phyloP scores from a whole-genome alignment of 257 asterid species.

The Plectranthus barbatus region DNA sequence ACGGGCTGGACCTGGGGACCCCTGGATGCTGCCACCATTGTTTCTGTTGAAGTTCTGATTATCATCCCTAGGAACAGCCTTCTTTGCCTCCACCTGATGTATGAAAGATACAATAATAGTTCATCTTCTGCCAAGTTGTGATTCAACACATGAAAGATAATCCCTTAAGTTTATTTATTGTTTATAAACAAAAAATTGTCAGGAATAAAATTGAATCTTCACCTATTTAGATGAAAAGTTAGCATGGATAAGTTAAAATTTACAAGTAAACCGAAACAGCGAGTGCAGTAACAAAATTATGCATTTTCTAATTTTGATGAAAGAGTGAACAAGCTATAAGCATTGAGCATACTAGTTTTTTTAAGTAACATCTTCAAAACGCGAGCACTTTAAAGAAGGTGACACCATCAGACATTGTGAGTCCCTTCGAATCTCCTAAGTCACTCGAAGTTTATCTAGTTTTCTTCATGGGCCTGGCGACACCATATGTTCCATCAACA shows the following conservation, averaged over 20 bases:
- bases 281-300: not conserved
- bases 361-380: constrained; percentile 4
- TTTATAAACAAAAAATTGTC: not conserved
- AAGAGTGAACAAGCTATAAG: not conserved
- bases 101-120: not conserved
- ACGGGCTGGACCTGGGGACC: constrained; percentile 34
- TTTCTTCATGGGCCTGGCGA: not conserved
- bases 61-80: constrained; percentile 74
- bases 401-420: not conserved
- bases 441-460: not conserved
- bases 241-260: not conserved
- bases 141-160: not conserved
- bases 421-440: not conserved
- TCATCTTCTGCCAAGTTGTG: not conserved
- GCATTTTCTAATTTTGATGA: not conserved
- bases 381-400: constrained; percentile 3
- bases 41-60: constrained; percentile 25
- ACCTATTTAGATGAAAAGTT: not conserved
- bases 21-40: constrained; percentile 27
- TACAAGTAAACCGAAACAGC: not conserved
- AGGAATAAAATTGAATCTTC: not conserved
- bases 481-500: constrained; percentile 5
- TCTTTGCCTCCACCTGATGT: constrained; percentile 80
- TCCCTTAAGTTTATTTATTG: not conserved
- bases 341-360: no score